Evolutionary conservation across 768 basidiomycete genomes (phyloP), one percentile per base, ranked within the genome.

Genomic region (Termitomyces sp.): DNA sequence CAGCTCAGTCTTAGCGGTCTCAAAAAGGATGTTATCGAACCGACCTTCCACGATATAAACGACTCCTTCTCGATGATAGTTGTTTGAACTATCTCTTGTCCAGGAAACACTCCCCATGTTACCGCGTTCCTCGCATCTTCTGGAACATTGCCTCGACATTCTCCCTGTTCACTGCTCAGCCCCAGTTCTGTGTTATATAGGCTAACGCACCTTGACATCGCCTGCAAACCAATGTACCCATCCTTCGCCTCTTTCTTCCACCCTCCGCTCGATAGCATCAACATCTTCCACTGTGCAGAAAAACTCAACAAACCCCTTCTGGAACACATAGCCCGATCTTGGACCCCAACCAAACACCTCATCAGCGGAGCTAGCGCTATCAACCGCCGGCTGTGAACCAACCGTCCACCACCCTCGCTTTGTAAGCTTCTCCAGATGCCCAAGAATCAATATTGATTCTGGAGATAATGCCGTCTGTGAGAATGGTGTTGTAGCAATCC

Each of bases 41-140:
- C 25, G 50, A 95, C 96, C 89, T 96, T 98, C 97, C 97, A 99
- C 0, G 94, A 88, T 40, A 92, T 75, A 80, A 99, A 99, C 14
- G 94, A 96, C 70, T 94, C 90, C 54, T 85, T 85, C 70, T 98
- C 97, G 40, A 99, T 98, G 66, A 98, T 94, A 0, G 97, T 99
- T 5, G 96, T 92, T 69, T 98, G 96, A 2, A 89, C 85, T 50
- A 99, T 89, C 74, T 99, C 97, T 70, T 97, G 92, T 0, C 94
- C 97, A 0, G 95, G 93, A 73, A 99, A 99, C 6, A 98, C 89
- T 59, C 96, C 97, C 97, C 97, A 99, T 1, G 97, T 99, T 7
- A 99, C 97, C 0, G 95, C 96, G 72, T 98, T 98, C 59, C 92
- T 84, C 14, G 86, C 89, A 38, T 84, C 86, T 50, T 88, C 85